These are phyloP conservation scores for Geotrichum cucujoidarum DNA, from an alignment of 1,139 yeast species.

Conservation along the genomic window DNA sequence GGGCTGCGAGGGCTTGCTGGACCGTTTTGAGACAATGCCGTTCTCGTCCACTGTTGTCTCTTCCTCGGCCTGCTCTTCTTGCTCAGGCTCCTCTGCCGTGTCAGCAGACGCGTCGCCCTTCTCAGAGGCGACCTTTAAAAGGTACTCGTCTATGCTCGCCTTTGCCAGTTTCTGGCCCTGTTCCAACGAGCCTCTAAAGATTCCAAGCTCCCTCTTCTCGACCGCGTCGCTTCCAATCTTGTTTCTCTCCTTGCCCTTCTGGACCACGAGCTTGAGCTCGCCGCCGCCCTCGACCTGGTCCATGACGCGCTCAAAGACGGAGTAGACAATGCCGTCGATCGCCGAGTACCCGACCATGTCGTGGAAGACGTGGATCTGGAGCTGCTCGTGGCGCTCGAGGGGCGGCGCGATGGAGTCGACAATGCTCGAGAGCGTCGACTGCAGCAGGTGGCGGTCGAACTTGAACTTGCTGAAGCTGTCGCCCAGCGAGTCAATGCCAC, in stretches of 20 bases:
- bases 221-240: slow-evolving; percentile 36
- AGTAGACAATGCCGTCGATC: slow-evolving; percentile 58
- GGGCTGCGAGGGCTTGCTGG: slow-evolving; percentile 66
- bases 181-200: slow-evolving; percentile 68
- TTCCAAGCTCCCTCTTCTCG: slow-evolving; percentile 50
- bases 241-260: slow-evolving; percentile 40
- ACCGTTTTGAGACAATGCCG: slow-evolving; percentile 50
- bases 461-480: slow-evolving; percentile 22
- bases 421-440: slow-evolving; percentile 44
- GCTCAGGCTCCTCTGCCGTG: slow-evolving; percentile 16
- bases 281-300: slow-evolving; percentile 89
- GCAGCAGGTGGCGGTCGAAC: slow-evolving; percentile 34
- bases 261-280: slow-evolving; percentile 47
- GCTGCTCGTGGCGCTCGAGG: slow-evolving; percentile 58
- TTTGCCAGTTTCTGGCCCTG: slow-evolving; percentile 88
- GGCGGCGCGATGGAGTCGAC: slow-evolving; percentile 55
- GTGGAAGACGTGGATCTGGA: slow-evolving; percentile 75
- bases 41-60: slow-evolving; percentile 20
- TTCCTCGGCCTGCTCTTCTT: not conserved
- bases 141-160: slow-evolving; percentile 77
- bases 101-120: slow-evolving; percentile 31
- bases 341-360: slow-evolving; percentile 72
- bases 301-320: slow-evolving; percentile 77
- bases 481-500: slow-evolving; percentile 28
- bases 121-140: slow-evolving; percentile 29